Conservation (phyloP, 495 filamentous ascomycete species). For the Talaromyces liani region DNA sequence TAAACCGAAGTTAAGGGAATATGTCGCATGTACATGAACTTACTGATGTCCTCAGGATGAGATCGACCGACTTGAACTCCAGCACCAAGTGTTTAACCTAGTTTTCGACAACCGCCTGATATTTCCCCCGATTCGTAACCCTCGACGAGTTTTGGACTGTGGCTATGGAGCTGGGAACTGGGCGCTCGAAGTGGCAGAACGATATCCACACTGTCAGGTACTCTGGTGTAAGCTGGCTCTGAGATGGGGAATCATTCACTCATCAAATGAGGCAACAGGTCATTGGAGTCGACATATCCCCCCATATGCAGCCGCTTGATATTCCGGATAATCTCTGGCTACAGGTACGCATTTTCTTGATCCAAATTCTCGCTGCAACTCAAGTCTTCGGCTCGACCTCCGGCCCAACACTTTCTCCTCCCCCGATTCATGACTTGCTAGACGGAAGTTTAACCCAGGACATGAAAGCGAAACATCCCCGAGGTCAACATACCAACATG, state of each 20-base stretch:
- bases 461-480: not conserved
- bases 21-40: constrained; percentile 7
- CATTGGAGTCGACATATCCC: constrained; percentile 72
- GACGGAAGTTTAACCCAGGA: not conserved
- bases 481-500: not conserved
- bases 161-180: constrained; percentile 62
- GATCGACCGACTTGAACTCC: constrained; percentile 61
- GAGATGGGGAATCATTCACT: not conserved
- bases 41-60: constrained; percentile 55
- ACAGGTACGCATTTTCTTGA: constrained; percentile 39
- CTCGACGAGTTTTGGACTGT: constrained; percentile 67
- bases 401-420: not conserved
- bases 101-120: constrained; percentile 72
- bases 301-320: constrained; percentile 64
- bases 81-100: constrained; percentile 62
- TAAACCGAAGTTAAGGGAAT: not conserved
- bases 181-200: constrained; percentile 54
- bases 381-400: not conserved
- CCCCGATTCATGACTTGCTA: not conserved
- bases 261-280: constrained; percentile 43
- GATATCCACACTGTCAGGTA: constrained; percentile 70
- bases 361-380: not conserved
- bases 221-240: not conserved
- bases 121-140: constrained; percentile 64
- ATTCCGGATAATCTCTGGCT: constrained; percentile 62